Evolutionary conservation across 495 filamentous ascomycete genomes (phyloP), one percentile per base, ranked within the genome.

Genomic region (Hypoxylon crocopeplum): DNA sequence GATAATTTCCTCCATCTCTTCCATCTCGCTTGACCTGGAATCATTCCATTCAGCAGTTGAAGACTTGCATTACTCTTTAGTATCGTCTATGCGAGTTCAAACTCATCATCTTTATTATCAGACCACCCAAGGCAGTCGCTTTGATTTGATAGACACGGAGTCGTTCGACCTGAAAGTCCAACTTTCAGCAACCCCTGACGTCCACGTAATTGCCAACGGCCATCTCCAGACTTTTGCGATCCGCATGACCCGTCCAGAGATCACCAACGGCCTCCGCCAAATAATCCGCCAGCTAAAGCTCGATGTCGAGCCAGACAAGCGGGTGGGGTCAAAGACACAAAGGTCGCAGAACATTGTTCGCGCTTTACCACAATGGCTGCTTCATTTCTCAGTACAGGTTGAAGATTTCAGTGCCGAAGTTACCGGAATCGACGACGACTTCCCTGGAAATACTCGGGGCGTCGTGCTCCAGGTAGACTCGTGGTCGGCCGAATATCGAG

Each of bases 21-120:
- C 93, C 0, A 85, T 98, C 25, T 93, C 92, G 0, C 75, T 97
- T 22, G 95, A 98, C 65, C 80, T 93, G 15, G 94, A 99, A 67
- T 97, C 94, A 3, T 95, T 90, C 8, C 94, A 99, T 74, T 95
- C 93, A 16, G 80, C 87, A 5, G 87, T 89, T 38, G 92, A 88
- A 29, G 89, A 96, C 10, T 76, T 88, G 4, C 90, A 96, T 65
- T 99, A 99, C 69, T 87, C 88, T 16, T 76, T 99, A 7, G 84
- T 85, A 6, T 90, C 92, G 1, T 88, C 88, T 7, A 86, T 94
- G 67, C 84, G 95, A 33, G 77, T 97, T 37, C 85, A 89, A 46
- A 90, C 90, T 1, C 92, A 99, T 67, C 85, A 94, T 60, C 81
- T 99, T 3, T 99, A 98, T 73, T 99, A 99, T 69, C 95, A 96